Percentiles rank a stretch among this genome's conserved stretches.
Evolutionary conservation across 2,329 filamentous ascomycete genomes (phyloP).

Genomic region (Clathrospora elynae): DNA sequence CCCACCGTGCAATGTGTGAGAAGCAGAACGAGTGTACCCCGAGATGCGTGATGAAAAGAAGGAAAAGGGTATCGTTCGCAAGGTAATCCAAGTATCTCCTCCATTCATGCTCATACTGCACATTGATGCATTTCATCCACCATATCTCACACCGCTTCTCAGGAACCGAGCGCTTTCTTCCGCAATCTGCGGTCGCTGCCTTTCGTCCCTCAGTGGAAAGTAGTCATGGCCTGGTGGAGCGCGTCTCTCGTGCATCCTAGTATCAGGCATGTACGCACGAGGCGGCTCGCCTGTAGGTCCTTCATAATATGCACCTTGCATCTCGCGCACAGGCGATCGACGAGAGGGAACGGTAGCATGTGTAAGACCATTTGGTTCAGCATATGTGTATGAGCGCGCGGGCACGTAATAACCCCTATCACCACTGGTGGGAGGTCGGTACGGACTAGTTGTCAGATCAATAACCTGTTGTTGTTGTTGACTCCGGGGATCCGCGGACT

Average conservation of each 20-base stretch:
- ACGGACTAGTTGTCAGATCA: slow-evolving; percentile 37
- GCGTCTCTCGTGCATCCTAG: slow-evolving; percentile 20
- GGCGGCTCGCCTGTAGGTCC: slow-evolving; percentile 9
- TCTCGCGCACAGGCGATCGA: slow-evolving; percentile 19
- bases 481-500: slow-evolving; percentile 16
- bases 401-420: slow-evolving; percentile 13
- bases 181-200: slow-evolving; percentile 13
- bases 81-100: slow-evolving; percentile 23
- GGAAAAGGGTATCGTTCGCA: slow-evolving; percentile 35
- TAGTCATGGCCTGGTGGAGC: slow-evolving; percentile 18
- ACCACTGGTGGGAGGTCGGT: slow-evolving; percentile 11
- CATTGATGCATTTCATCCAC: slow-evolving; percentile 19
- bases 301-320: slow-evolving; percentile 28
- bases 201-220: slow-evolving; percentile 16
- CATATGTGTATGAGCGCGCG: slow-evolving; percentile 10
- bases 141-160: slow-evolving; percentile 21
- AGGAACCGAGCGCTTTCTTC: slow-evolving; percentile 14
- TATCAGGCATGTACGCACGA: slow-evolving; percentile 20
- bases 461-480: slow-evolving; percentile 19
- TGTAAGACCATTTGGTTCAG: slow-evolving; percentile 13
- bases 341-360: slow-evolving; percentile 22
- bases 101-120: slow-evolving; percentile 9
- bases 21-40: slow-evolving; percentile 7
- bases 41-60: slow-evolving; percentile 18
- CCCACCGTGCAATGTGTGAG: not conserved